Base-by-base conservation (phyloP, 176 grass and related monocot species). In the Raddia distichophylla region DNA sequence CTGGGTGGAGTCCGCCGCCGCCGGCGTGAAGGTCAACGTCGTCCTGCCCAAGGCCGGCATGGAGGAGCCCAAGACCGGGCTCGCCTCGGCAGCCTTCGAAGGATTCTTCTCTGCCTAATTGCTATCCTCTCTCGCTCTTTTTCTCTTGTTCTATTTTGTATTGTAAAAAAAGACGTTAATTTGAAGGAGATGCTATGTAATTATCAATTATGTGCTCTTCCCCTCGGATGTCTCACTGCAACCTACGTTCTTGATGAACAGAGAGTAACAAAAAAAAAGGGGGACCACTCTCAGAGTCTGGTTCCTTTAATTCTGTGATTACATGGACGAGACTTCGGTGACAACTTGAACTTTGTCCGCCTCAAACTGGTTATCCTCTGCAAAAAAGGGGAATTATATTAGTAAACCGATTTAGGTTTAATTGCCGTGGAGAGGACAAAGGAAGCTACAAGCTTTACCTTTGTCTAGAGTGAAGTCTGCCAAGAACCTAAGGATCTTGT, bases 21-120 rank as follows among this genome's bases (percentile, higher is more conserved):
- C 63, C 40, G 89, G 72, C 37, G 83, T 78, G 14, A 75, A 47
- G 80, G 86, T 87, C 42, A 79, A 50, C 63, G 52, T 82, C 52
- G 76, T 85, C 60, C 75, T 59, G 50, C 34, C 90, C 33, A 79
- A 83, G 59, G 60, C 75, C 5, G 20, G 64, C 52, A 67, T 87
- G 13, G 10, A 60, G 61, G 90, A 91, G 84, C 91, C 91, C 49
- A 86, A 84, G 67, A 69, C 73, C 33, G 69, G 32, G 16, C 69
- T 78, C 9, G 54, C 65, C 9, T 0, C 79, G 12, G 94, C 91
- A 5, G 89, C 86, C 7, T 56, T 88, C 32, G 78, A 84, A 15
- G 91, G 91, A 45, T 10, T 91, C 77, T 97, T 97, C 91, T 97
- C 91, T 6, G 91, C 94, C 60, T 97, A 78, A 71, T 71, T 5